Evolutionary conservation across 768 basidiomycete genomes (phyloP).

Genomic region (Boletus bicolor): DNA sequence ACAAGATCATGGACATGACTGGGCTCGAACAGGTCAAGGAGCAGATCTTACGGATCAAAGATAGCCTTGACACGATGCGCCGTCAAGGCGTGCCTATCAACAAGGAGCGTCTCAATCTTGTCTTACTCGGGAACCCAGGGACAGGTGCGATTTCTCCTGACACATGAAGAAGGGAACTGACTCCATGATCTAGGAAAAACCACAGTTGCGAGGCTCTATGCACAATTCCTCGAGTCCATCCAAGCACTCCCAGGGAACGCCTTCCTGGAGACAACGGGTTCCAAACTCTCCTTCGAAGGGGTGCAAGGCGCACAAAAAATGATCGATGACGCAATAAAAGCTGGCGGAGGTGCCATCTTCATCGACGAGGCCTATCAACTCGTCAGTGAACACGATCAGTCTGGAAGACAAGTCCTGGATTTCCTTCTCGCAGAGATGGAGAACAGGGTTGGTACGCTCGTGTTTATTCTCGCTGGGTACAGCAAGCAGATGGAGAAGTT

Average conservation of each 20-base stretch:
- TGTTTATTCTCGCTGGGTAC: constrained; percentile 74
- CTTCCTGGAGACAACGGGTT: constrained; percentile 65
- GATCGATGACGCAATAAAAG: constrained; percentile 47
- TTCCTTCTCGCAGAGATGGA: constrained; percentile 76
- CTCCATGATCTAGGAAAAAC: constrained; percentile 51
- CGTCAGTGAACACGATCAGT: constrained; percentile 43
- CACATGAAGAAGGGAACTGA: not conserved
- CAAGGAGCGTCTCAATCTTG: constrained; percentile 58
- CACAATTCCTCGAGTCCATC: constrained; percentile 57
- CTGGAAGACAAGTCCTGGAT: constrained; percentile 60
- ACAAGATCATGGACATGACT: constrained; percentile 65
- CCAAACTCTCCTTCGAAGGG: constrained; percentile 57
- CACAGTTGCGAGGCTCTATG: constrained; percentile 64
- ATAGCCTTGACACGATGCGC: constrained; percentile 50
- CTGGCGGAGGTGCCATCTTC: constrained; percentile 66
- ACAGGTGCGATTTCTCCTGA: constrained; percentile 47
- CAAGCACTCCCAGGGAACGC: constrained; percentile 49
- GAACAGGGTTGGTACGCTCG: constrained; percentile 58
- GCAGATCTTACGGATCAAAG: constrained; percentile 56
- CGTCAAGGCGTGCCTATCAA: constrained; percentile 53
- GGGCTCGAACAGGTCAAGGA: constrained; percentile 66
- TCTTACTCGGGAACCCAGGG: constrained; percentile 68
- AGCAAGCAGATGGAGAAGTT: constrained; percentile 73
- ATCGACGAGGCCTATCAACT: constrained; percentile 77
- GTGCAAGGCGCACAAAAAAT: constrained; percentile 50